Conservation (phyloP, 257 asterid species). For the Craterostigma plantagineum region DNA sequence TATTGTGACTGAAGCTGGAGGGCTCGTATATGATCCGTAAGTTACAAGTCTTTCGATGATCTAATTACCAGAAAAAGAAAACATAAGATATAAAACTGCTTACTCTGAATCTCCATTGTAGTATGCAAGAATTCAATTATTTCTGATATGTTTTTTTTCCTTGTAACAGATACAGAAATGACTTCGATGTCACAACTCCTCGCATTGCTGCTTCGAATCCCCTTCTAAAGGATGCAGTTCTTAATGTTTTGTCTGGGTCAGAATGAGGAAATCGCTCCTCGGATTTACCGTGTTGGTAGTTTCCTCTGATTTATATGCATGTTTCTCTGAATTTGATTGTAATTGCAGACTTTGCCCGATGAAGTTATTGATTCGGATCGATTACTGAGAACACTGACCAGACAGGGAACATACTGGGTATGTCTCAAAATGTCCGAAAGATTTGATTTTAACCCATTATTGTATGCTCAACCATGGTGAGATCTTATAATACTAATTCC, state of each 20-base stretch:
- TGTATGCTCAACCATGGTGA: no score
- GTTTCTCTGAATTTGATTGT: no score
- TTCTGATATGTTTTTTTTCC: slow-evolving; percentile 1
- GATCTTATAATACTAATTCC: no score
- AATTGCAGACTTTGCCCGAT: no score
- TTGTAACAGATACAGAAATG: slow-evolving; percentile 33
- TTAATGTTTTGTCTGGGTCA: slow-evolving; percentile 28
- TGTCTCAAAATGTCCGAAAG: no score
- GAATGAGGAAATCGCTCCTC: slow-evolving; percentile 14
- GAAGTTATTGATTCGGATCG: no score
- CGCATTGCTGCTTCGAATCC: slow-evolving; percentile 52
- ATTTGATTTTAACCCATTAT: no score
- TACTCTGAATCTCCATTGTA: not conserved
- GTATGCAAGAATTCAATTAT: not conserved
- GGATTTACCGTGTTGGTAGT: no score
- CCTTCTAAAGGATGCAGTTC: slow-evolving; percentile 30
- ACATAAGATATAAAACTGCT: not conserved
- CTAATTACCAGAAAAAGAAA: not conserved
- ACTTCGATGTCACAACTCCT: slow-evolving; percentile 43
- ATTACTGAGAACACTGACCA: no score
- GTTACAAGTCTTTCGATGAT: slow-evolving; percentile 8
- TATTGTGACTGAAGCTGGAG: slow-evolving; percentile 68
- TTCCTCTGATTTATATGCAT: no score
- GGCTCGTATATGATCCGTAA: slow-evolving; percentile 61
- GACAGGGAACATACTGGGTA: no score